Conservation (phyloP, 257 asterid genomes). For the Solanum stenotomum region DNA sequence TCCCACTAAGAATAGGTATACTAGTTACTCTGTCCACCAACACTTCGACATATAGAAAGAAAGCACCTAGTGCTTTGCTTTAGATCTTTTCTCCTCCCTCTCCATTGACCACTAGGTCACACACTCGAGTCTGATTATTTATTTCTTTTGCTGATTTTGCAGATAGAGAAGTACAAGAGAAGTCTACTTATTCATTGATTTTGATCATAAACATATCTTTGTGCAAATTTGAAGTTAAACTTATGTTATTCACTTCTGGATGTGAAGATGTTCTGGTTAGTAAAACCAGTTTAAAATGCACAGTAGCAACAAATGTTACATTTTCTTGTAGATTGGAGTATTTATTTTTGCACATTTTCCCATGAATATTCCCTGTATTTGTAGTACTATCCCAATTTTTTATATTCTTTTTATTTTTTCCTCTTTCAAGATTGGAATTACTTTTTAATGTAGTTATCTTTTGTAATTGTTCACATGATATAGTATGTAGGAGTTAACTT, state of each 20-base stretch:
- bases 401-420: background rate
- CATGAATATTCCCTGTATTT: background rate
- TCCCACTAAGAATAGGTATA: background rate
- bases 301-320: background rate
- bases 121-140: background rate
- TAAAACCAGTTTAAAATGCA: background rate
- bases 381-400: background rate
- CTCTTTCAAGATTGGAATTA: background rate
- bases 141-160: background rate
- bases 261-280: background rate
- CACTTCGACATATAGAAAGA: background rate
- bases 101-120: background rate
- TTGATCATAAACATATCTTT: background rate
- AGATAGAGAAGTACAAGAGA: background rate
- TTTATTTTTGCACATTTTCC: background rate
- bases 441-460: background rate
- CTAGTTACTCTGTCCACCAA: background rate
- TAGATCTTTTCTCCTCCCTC: background rate
- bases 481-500: background rate
- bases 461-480: background rate
- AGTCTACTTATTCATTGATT: background rate
- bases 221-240: background rate
- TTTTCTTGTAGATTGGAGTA: background rate
- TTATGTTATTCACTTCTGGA: background rate
- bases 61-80: background rate